phyloP scores from a whole-genome alignment of 768 basidiomycete species.

The Leccinum truebloodii region DNA sequence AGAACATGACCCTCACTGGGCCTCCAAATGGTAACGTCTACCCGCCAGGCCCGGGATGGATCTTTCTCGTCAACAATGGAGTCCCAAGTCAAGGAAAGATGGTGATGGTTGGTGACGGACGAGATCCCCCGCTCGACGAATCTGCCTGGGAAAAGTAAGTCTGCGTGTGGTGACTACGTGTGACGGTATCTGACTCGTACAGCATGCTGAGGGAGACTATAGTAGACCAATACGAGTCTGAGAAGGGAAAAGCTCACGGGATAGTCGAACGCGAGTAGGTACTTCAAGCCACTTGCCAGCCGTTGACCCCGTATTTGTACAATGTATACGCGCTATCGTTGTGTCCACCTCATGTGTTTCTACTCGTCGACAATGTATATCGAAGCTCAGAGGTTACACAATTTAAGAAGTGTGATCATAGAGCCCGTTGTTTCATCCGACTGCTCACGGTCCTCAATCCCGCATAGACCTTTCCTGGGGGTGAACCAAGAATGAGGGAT shows the following conservation, averaged over 20 bases:
- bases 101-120: constrained; percentile 70
- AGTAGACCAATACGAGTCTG: constrained; percentile 51
- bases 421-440: constrained; percentile 88
- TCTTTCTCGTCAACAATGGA: constrained; percentile 66
- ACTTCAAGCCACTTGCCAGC: neutral
- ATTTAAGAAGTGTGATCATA: constrained; percentile 43
- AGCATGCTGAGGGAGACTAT: constrained; percentile 52
- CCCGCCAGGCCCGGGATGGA: constrained; percentile 80
- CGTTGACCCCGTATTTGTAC: neutral
- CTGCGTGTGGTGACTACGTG: neutral
- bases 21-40: constrained; percentile 68
- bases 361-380: constrained; percentile 13
- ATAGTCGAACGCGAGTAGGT: constrained; percentile 12
- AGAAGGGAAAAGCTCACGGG: constrained; percentile 28
- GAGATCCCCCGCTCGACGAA: constrained; percentile 57
- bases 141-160: constrained; percentile 60
- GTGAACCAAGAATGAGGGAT: constrained; percentile 91
- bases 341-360: constrained; percentile 6
- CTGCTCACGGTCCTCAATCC: constrained; percentile 89
- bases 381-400: constrained; percentile 8
- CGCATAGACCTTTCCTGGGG: constrained; percentile 92
- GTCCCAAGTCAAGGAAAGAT: constrained; percentile 63
- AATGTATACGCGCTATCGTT: neutral
- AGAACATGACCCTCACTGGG: constrained; percentile 55
- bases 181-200: constrained; percentile 2